Base-by-base conservation (phyloP, 352 stramenopile genomes). In the Peronospora belbahrii region DNA sequence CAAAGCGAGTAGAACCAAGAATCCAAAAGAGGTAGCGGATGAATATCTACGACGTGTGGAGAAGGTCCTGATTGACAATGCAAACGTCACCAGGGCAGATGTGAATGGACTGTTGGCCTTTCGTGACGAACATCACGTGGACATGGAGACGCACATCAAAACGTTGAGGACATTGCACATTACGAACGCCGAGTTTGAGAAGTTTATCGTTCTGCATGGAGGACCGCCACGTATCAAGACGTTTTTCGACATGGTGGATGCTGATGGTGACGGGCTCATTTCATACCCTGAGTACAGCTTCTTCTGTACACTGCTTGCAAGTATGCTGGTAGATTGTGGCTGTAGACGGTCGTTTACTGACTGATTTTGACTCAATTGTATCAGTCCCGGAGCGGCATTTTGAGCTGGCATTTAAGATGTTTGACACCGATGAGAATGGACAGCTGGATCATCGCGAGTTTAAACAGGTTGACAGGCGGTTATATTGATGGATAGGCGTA, bases 241-340 rank as follows among this genome's bases (percentile, higher is more conserved):
- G 20, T 95, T 94, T 52, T 91, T 89, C 41, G 79, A 88, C 37
- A 31, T 94, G 27, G 75, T 95, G 27, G 82, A 95, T 47, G 74
- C 79, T 6, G 84, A 95, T 31, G 80, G 82, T 9, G 84, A 95
- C 56, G 84, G 83, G 0, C 59, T 94, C 20, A 94, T 95, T 47
- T 89, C 75, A 46, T 95, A 92, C 57, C 47, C 75, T 13, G 81
- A 95, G 72, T 95, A 88, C 68, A 89, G 92, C 69, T 88, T 94
- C 56, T 93, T 94, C 62, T 83, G 85, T 45, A 91, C 77, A 35
- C 55, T 95, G 31, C 74, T 95, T 6, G 65, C 75, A 17, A 91
- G 81, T 92, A 66, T 52, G 79, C 79, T 18, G 13, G 15, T 11
- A 32, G 20, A 6, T 43, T 34, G 17, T n/a, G 32, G 13, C 7